These are phyloP conservation scores for Blastobotrys attinorum DNA, from an alignment of 805 yeast species.

Conservation along the genomic window DNA sequence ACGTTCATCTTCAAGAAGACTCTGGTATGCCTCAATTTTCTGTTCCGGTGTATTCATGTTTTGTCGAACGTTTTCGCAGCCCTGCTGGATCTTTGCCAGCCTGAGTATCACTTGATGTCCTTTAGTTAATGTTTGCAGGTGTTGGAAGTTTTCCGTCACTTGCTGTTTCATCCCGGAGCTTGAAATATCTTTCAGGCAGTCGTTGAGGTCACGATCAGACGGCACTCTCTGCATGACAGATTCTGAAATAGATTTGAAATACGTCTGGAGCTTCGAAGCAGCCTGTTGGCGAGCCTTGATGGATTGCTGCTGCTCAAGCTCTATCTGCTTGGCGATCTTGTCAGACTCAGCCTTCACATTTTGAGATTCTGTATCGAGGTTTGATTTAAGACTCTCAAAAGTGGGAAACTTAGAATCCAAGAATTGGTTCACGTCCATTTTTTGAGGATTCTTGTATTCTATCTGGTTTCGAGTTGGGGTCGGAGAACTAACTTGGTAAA, in stretches of 20 bases:
- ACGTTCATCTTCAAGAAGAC: background rate
- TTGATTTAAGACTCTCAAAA: slow-evolving; percentile 13
- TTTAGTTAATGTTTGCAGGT: slow-evolving; percentile 2
- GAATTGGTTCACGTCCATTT: slow-evolving; percentile 10
- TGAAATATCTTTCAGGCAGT: background rate
- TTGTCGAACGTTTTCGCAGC: background rate
- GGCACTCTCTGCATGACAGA: slow-evolving; percentile 2
- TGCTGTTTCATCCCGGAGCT: background rate
- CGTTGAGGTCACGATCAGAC: slow-evolving; percentile 2
- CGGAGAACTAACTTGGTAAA: no score
- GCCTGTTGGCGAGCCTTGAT: background rate
- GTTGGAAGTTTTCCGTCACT: background rate
- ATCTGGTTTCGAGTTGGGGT: no score
- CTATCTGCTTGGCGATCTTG: slow-evolving; percentile 1
- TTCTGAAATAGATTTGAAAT: slow-evolving; percentile 1
- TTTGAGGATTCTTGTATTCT: no score
- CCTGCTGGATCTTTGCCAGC: background rate
- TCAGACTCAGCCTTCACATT: slow-evolving; percentile 8
- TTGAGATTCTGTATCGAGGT: slow-evolving; percentile 14
- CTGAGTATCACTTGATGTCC: slow-evolving; percentile 4
- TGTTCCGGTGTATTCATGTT: background rate
- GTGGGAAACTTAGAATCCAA: slow-evolving; percentile 21
- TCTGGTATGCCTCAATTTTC: background rate
- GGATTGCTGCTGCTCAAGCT: slow-evolving; percentile 1
- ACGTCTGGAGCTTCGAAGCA: background rate